These are phyloP conservation scores for Candida hungchunana DNA, from an alignment of 805 yeast genomes.

Conservation along the genomic window DNA sequence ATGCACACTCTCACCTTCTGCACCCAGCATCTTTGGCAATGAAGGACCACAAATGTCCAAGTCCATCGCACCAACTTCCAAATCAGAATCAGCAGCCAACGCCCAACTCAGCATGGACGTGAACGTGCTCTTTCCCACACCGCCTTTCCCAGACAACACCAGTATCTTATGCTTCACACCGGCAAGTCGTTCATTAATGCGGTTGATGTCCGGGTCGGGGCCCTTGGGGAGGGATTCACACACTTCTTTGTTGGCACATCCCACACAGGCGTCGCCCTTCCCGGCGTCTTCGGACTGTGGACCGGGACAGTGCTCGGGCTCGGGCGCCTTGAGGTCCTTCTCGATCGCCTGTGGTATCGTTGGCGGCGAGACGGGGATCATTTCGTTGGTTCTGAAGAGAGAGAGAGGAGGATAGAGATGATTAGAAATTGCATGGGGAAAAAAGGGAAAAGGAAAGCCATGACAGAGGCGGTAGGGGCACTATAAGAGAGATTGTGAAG, in stretches of 20 bases:
- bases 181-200: slow-evolving; percentile 63
- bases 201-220: slow-evolving; percentile 89
- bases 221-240: slow-evolving; percentile 89
- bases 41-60: slow-evolving; percentile 98
- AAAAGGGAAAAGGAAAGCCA: background rate
- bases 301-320: slow-evolving; percentile 98
- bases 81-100: slow-evolving; percentile 56
- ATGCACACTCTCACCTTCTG: slow-evolving; percentile 80
- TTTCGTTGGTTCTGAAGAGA: background rate
- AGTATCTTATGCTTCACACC: slow-evolving; percentile 74
- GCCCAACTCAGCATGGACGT: slow-evolving; percentile 98
- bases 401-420: background rate
- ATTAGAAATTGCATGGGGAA: background rate
- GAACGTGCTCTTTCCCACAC: slow-evolving; percentile 97
- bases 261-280: slow-evolving; percentile 85
- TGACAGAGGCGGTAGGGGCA: slow-evolving; percentile 1
- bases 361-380: slow-evolving; percentile 16
- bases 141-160: slow-evolving; percentile 85
- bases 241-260: slow-evolving; percentile 90
- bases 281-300: slow-evolving; percentile 96
- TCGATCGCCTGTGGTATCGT: slow-evolving; percentile 19
- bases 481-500: background rate
- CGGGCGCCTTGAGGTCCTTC: slow-evolving; percentile 52
- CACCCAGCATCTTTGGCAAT: slow-evolving; percentile 90
- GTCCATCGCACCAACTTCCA: slow-evolving; percentile 96